phyloP scores from a whole-genome alignment of 1,284 basidiomycete genomes.

The Crepidotus sp. region DNA sequence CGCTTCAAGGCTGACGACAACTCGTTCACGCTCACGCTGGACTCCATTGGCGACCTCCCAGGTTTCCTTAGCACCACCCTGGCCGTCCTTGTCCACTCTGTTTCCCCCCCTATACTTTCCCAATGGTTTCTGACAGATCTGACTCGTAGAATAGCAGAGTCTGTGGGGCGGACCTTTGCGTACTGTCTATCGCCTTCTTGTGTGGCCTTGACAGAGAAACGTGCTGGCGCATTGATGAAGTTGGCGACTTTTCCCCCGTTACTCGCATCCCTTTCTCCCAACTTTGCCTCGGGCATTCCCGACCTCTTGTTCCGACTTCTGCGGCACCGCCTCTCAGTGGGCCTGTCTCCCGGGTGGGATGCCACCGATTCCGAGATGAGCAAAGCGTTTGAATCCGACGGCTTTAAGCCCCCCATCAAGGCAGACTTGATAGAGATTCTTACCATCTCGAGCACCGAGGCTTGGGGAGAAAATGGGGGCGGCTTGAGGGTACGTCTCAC shows the following conservation, averaged over 20 bases:
- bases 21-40: conserved; percentile 29
- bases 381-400: conserved; percentile 12
- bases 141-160: conserved; percentile 31
- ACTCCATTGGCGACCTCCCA: conserved; percentile 31
- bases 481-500: conserved; percentile 5
- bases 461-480: conserved; percentile 8
- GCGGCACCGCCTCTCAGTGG: conserved; percentile 24
- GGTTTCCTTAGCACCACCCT: conserved; percentile 38
- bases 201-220: conserved; percentile 26
- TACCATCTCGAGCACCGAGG: background rate
- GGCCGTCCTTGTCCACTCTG: conserved; percentile 33
- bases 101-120: conserved; percentile 33
- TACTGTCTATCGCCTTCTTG: conserved; percentile 36
- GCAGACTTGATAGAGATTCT: conserved; percentile 19
- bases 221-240: conserved; percentile 33
- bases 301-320: conserved; percentile 26
- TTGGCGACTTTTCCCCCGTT: conserved; percentile 24
- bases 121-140: conserved; percentile 44
- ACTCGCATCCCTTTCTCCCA: conserved; percentile 5
- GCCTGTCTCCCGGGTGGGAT: conserved; percentile 20
- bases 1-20: conserved; percentile 21
- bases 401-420: conserved; percentile 5
- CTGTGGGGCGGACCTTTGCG: conserved; percentile 36
- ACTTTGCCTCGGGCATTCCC: conserved; percentile 10
- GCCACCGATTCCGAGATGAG: conserved; percentile 20